Conservation (phyloP, 176 grass and related monocot species). For the Oryza longistaminata region DNA sequence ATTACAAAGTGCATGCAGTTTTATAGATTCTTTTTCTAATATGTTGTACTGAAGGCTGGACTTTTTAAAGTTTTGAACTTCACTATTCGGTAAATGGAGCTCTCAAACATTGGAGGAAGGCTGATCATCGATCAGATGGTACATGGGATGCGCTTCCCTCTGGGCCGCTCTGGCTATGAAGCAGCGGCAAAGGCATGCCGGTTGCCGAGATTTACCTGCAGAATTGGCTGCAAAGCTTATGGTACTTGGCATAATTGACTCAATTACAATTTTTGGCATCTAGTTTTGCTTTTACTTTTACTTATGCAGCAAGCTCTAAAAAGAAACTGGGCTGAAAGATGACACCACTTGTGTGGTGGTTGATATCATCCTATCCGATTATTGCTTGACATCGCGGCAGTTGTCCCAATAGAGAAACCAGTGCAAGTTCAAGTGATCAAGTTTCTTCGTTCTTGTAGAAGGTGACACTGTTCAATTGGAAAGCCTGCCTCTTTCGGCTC, state of each 20-base stretch:
- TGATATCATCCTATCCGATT: conserved; percentile 78
- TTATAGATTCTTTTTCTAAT: not conserved
- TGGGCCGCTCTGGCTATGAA: conserved; percentile 35
- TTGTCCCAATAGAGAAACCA: conserved; percentile 77
- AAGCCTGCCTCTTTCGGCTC: conserved; percentile 74
- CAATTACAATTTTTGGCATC: not conserved
- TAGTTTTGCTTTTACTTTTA: not conserved
- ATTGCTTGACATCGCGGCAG: conserved; percentile 54
- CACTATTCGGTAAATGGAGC: conserved; percentile 48
- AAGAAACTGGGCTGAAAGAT: conserved; percentile 88
- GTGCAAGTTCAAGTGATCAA: conserved; percentile 53
- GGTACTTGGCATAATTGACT: not conserved
- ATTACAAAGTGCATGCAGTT: conserved; percentile 4
- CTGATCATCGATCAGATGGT: conserved; percentile 94
- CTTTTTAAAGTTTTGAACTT: not conserved
- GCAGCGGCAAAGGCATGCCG: conserved; percentile 72
- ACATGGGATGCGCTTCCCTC: conserved; percentile 88
- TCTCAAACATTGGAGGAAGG: conserved; percentile 75
- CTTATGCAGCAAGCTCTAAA: conserved; percentile 82
- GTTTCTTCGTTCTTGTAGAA: conserved; percentile 71
- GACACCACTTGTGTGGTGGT: conserved; percentile 98
- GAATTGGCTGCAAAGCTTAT: conserved; percentile 89
- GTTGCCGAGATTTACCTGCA: conserved; percentile 58
- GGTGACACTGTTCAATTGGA: conserved; percentile 48
- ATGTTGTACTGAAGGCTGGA: not conserved